phyloP scores from a whole-genome alignment of 805 yeast species.

The Starmerella roubikii region DNA sequence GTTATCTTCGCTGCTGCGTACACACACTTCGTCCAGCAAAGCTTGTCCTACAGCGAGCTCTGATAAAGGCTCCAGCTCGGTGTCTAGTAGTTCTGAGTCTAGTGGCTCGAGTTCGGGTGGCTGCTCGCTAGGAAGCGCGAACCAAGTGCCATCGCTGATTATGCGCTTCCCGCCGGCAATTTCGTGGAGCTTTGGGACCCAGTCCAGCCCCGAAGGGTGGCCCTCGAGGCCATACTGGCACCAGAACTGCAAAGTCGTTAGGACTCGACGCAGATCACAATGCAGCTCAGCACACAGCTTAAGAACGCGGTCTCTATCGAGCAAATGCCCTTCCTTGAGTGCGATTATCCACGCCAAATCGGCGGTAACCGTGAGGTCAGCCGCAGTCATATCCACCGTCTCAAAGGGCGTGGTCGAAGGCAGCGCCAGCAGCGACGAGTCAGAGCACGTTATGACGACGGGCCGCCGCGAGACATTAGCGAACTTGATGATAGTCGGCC shows the following conservation, averaged over 20 bases:
- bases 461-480: slow-evolving; percentile 54
- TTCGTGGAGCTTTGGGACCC: slow-evolving; percentile 22
- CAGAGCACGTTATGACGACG: slow-evolving; percentile 50
- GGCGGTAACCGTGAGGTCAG: slow-evolving; percentile 11
- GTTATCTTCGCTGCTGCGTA: neutral
- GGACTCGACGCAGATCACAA: slow-evolving; percentile 24
- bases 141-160: slow-evolving; percentile 19
- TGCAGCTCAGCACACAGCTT: slow-evolving; percentile 11
- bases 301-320: slow-evolving; percentile 17
- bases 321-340: slow-evolving; percentile 27
- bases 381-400: slow-evolving; percentile 1
- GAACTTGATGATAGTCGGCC: slow-evolving; percentile 56
- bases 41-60: too few relatives aligned
- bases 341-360: slow-evolving; percentile 26
- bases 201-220: slow-evolving; percentile 23
- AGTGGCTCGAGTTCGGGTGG: neutral
- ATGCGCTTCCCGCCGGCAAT: slow-evolving; percentile 13
- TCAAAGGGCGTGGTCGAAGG: slow-evolving; percentile 2
- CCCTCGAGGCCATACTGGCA: slow-evolving; percentile 28
- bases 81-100: too few relatives aligned
- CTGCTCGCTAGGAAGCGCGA: slow-evolving; percentile 1
- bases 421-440: slow-evolving; percentile 22
- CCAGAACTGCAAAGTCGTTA: slow-evolving; percentile 26
- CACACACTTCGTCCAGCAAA: neutral
- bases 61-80: neutral